Conservation (phyloP, 352 stramenopile genomes). For the Pythium pectinolyticum region DNA sequence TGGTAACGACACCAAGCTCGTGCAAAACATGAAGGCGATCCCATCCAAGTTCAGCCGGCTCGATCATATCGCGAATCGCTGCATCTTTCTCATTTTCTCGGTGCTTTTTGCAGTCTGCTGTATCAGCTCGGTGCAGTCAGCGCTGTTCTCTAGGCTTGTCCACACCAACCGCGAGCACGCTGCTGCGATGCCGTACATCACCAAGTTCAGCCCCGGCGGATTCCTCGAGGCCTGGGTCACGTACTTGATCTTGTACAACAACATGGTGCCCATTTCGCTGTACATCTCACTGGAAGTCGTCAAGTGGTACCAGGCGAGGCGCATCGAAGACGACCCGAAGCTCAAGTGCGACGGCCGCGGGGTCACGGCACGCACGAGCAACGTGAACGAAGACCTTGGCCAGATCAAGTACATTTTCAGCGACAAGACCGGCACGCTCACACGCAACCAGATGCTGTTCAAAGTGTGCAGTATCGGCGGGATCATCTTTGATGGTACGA, state of each 20-base stretch:
- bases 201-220: slow-evolving; percentile 33
- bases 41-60: slow-evolving; percentile 86
- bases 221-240: slow-evolving; percentile 74
- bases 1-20: slow-evolving; percentile 79
- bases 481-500: slow-evolving; percentile 84
- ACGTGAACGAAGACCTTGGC: slow-evolving; percentile 95
- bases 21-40: slow-evolving; percentile 86
- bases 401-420: slow-evolving; percentile 99
- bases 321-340: slow-evolving; percentile 87
- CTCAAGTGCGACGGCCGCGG: slow-evolving; percentile 55
- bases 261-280: slow-evolving; percentile 95
- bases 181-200: slow-evolving; percentile 34
- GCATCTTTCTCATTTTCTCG: slow-evolving; percentile 83
- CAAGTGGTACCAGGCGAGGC: slow-evolving; percentile 93
- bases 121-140: slow-evolving; percentile 65
- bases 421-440: slow-evolving; percentile 99
- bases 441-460: slow-evolving; percentile 99
- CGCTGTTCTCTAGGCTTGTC: slow-evolving; percentile 43
- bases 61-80: slow-evolving; percentile 76
- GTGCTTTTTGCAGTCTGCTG: slow-evolving; percentile 72
- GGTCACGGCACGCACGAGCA: slow-evolving; percentile 89
- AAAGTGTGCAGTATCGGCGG: slow-evolving; percentile 91
- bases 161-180: slow-evolving; percentile 26
- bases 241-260: slow-evolving; percentile 88
- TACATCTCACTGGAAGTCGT: slow-evolving; percentile 97